Evolutionary conservation across 2,329 filamentous ascomycete species (phyloP).

Genomic region (Fusarium oxysporum): DNA sequence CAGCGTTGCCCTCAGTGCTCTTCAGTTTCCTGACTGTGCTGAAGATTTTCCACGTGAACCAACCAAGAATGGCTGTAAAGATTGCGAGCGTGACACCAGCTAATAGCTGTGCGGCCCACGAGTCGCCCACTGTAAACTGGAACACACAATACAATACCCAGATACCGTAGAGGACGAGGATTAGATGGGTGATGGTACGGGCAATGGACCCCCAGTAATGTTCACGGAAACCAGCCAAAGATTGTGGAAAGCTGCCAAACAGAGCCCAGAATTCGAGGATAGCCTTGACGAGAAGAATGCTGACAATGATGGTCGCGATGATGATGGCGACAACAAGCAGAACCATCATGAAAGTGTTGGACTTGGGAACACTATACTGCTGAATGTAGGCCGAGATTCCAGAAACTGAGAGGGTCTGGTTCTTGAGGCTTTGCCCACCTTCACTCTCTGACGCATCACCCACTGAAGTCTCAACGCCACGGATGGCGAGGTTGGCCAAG

Average conservation of each 20-base stretch:
- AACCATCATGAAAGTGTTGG: conserved; percentile 97
- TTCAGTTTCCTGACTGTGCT: conserved; percentile 79
- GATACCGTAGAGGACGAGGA: conserved; percentile 90
- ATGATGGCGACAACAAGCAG: conserved; percentile 89
- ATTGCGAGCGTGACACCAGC: conserved; percentile 83
- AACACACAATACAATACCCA: conserved; percentile 98
- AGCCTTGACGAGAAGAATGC: conserved; percentile 90
- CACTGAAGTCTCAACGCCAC: conserved; percentile 62
- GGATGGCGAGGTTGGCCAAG: conserved; percentile 66
- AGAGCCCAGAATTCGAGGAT: conserved; percentile 91
- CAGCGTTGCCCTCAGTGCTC: conserved; percentile 77
- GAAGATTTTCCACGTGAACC: conserved; percentile 89
- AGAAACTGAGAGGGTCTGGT: conserved; percentile 66
- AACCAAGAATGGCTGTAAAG: conserved; percentile 84
- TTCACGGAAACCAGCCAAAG: conserved; percentile 86
- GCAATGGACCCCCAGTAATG: conserved; percentile 96
- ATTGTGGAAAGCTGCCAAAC: conserved; percentile 86
- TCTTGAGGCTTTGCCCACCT: conserved; percentile 44
- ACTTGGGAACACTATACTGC: conserved; percentile 83
- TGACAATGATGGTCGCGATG: conserved; percentile 83
- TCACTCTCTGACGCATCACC: conserved; percentile 48
- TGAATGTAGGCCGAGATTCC: conserved; percentile 88
- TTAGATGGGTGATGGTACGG: conserved; percentile 88
- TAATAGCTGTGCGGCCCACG: conserved; percentile 88
- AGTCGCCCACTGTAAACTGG: conserved; percentile 93